Evolutionary conservation across 768 basidiomycete genomes (phyloP), one percentile per base, ranked within the genome.

Genomic region (Leucocoprinus birnbaumii): DNA sequence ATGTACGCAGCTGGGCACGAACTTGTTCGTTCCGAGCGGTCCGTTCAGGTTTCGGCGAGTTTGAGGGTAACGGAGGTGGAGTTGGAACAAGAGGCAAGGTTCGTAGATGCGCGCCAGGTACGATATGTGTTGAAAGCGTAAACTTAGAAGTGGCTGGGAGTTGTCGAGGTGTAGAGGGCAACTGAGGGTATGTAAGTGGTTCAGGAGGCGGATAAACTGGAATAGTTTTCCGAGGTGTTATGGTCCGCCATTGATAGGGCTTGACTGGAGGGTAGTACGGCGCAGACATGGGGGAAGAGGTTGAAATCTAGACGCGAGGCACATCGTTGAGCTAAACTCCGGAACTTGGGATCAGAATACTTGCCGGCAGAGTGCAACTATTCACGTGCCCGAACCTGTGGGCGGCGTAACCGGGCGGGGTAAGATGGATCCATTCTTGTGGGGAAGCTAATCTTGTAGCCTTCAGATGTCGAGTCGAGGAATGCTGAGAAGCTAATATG

Each of bases 51-150:
- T 78, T 78, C 43, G 72, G 68, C n/a, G 68, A 42, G 19, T 58
- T 56, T 16, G 53, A 53, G 40, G 50, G 56, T 11, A 21, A 64
- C 58, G 16, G 74, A 70, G 13, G 66, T 9, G 78, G 78, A 1
- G 74, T 53, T 1, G 77, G 74, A 3, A 73, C 66, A 46, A 70
- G 62, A 0, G 75, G 71, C 1, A 78, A 75, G 10, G 73, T 75
- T 8, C 83, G 73, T 25, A 81, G 70, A 55, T 77, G 72, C 0
- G 80, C 76, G 3, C 82, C 79, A 5, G 84, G 82, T 16, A 84
- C 61, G 22, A 86, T 56, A 56, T 86, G 84, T 0, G 83, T 83
- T 1, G 77, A 73, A 1, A 84, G 61, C 5, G 67, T 70, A 58
- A 73, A 84, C 38, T 66, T 67, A 0, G 66, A 66, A 22, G 64